These are phyloP conservation scores for Gossypium schwendimanii DNA, from an alignment of 441 rosid species.

Conservation along the genomic window DNA sequence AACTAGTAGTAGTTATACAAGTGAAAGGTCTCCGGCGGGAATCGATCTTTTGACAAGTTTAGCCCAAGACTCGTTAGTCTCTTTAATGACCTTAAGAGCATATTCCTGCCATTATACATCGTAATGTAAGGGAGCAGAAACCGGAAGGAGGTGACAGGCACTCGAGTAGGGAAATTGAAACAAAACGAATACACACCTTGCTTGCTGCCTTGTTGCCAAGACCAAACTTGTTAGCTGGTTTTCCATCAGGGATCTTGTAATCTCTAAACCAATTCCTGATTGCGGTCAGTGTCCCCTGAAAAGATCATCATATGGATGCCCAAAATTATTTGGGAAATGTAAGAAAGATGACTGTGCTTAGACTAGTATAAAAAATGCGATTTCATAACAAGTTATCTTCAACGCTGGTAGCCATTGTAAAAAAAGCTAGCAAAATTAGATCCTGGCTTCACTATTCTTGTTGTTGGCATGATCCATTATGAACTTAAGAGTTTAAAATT, in stretches of 20 bases:
- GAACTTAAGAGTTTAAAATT: neutral
- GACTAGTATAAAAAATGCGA: neutral
- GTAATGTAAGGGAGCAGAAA: neutral
- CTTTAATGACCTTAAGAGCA: conserved; percentile 54
- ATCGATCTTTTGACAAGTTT: conserved; percentile 63
- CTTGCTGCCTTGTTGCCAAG: conserved; percentile 84
- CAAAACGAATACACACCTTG: conserved; percentile 45
- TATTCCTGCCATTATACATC: conserved; percentile 40
- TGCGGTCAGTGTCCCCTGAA: conserved; percentile 80
- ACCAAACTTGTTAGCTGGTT: conserved; percentile 92
- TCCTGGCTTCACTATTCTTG: neutral
- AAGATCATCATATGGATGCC: conserved; percentile 12
- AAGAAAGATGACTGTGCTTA: neutral
- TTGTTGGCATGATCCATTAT: neutral
- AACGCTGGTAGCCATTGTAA: neutral
- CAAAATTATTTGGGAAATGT: neutral
- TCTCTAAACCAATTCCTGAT: conserved; percentile 93
- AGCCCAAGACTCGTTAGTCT: conserved; percentile 68
- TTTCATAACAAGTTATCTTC: neutral
- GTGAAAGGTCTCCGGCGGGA: conserved; percentile 54
- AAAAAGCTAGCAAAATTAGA: neutral
- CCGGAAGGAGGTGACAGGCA: neutral
- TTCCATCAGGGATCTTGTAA: conserved; percentile 93
- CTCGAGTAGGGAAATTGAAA: neutral
- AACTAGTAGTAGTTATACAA: conserved; percentile 21